Conservation (phyloP, 768 basidiomycete genomes). For the Suillus brevipes region DNA sequence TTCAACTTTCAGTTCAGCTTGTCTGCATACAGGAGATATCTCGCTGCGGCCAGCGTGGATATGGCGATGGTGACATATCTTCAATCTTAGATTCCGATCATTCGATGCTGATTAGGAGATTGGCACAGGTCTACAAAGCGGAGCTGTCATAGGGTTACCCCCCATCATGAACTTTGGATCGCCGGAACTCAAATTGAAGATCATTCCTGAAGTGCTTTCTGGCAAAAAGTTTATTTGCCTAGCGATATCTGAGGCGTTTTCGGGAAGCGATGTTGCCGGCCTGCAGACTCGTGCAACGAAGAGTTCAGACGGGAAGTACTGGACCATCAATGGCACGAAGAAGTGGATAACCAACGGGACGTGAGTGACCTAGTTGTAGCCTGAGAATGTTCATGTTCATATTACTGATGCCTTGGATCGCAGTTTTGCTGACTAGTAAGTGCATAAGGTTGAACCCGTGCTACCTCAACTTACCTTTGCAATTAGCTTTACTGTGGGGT, state of each 20-base stretch:
- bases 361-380: slow-evolving; percentile 31
- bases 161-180: slow-evolving; percentile 83
- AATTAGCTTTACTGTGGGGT: slow-evolving; percentile 66
- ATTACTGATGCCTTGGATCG: slow-evolving; percentile 1
- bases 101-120: not conserved
- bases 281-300: slow-evolving; percentile 77
- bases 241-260: slow-evolving; percentile 88
- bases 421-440: slow-evolving; percentile 38
- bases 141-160: slow-evolving; percentile 81
- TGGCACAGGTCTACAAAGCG: slow-evolving; percentile 55
- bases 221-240: slow-evolving; percentile 85
- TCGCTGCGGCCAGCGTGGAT: slow-evolving; percentile 72
- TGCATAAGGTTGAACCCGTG: slow-evolving; percentile 32
- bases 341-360: slow-evolving; percentile 86
- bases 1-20: slow-evolving; percentile 41
- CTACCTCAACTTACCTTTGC: slow-evolving; percentile 23
- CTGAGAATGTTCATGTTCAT: not conserved
- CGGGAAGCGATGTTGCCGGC: slow-evolving; percentile 82
- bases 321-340: slow-evolving; percentile 83
- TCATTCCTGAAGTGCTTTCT: slow-evolving; percentile 65
- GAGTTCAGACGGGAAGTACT: slow-evolving; percentile 78
- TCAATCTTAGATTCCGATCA: not conserved
- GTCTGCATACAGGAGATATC: slow-evolving; percentile 78
- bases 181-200: slow-evolving; percentile 53
- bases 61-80: slow-evolving; percentile 62